Conservation (phyloP, 192 early-diverging fungal genomes). For the Rhizoclosmatium sp. region DNA sequence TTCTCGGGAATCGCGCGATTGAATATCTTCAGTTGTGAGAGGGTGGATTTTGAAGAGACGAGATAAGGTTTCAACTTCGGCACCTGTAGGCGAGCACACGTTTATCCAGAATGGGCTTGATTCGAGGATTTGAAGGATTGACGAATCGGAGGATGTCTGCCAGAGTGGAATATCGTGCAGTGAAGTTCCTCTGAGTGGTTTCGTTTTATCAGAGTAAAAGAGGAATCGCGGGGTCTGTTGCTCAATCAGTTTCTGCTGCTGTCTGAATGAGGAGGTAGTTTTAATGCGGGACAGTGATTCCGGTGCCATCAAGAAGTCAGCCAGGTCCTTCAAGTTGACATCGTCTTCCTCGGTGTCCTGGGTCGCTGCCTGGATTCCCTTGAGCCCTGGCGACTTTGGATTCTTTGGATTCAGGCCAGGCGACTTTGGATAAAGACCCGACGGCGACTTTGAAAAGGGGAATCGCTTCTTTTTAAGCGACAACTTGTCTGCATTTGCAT, state of each 20-base stretch:
- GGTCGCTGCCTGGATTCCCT: neutral
- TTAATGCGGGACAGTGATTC: constrained; percentile 32
- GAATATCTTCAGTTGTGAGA: constrained; percentile 91
- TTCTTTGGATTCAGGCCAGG: neutral
- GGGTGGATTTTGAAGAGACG: constrained; percentile 84
- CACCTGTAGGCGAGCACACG: constrained; percentile 47
- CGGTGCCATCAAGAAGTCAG: neutral
- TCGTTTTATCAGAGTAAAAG: neutral
- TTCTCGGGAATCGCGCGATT: constrained; percentile 84
- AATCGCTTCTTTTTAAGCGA: neutral
- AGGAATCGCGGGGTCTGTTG: neutral
- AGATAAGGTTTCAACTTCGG: constrained; percentile 50
- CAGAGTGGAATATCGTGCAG: constrained; percentile 29
- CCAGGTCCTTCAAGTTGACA: neutral
- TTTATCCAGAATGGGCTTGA: constrained; percentile 60
- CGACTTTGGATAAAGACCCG: neutral
- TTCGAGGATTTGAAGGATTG: constrained; percentile 28
- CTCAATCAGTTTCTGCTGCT: neutral
- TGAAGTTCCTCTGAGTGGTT: neutral
- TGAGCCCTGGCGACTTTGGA: neutral
- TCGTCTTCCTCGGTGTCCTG: neutral
- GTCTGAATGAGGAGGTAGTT: neutral
- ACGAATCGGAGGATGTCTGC: constrained; percentile 23
- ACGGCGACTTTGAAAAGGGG: neutral
- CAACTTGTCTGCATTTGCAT: too few relatives aligned